These are phyloP conservation scores for Rhynchospora tenuis DNA, from an alignment of 176 grass and related monocot genomes.

Conservation along the genomic window DNA sequence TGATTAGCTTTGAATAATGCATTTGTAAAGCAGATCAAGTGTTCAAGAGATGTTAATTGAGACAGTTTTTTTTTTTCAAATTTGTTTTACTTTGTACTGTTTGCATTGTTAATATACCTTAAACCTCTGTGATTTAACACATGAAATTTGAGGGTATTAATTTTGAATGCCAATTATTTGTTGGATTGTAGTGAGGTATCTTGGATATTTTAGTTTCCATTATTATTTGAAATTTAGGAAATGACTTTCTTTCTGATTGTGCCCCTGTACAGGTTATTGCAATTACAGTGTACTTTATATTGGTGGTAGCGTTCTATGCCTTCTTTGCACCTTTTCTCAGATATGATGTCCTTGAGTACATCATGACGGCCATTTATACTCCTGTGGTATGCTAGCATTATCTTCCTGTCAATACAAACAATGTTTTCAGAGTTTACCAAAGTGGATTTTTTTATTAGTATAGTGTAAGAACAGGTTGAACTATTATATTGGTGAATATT, in stretches of 20 bases:
- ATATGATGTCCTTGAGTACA: slow-evolving; percentile 58
- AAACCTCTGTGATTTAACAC: not conserved
- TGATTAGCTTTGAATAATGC: not conserved
- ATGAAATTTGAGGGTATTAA: not conserved
- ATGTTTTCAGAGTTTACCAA: slow-evolving; percentile 14
- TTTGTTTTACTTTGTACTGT: not conserved
- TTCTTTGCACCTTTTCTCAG: slow-evolving; percentile 97
- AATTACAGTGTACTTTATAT: slow-evolving; percentile 87
- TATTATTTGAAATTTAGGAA: not conserved
- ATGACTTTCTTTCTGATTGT: not conserved
- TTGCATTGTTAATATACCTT: not conserved
- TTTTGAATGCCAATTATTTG: not conserved
- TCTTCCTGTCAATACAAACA: not conserved
- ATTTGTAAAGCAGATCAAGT: slow-evolving; percentile 7
- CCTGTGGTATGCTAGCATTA: slow-evolving; percentile 65
- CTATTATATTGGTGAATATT: not conserved
- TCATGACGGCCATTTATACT: slow-evolving; percentile 65
- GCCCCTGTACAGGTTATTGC: slow-evolving; percentile 67
- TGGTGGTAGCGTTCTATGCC: slow-evolving; percentile 94
- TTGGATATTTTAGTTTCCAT: not conserved
- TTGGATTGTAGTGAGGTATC: not conserved
- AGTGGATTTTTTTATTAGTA: not conserved
- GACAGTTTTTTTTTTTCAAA: not conserved
- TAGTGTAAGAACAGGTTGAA: not conserved
- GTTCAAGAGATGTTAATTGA: not conserved